Conservation (phyloP, 2,329 filamentous ascomycete species). For the Sclerotinia spermophila region DNA sequence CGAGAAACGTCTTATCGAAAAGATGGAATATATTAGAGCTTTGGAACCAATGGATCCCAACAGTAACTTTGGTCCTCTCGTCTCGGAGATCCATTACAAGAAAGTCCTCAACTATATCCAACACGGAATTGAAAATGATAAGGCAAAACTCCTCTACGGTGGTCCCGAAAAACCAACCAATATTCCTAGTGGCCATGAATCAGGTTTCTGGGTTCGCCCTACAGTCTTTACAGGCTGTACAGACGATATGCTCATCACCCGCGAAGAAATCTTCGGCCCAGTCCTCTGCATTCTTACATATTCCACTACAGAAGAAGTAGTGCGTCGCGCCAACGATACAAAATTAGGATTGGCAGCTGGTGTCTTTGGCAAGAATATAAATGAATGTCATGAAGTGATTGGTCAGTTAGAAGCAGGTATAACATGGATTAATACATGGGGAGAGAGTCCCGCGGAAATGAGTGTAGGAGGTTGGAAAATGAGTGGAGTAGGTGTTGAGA, state of each 20-base stretch:
- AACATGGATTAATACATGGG: conserved; percentile 92
- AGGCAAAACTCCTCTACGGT: conserved; percentile 70
- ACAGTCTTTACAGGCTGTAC: conserved; percentile 85
- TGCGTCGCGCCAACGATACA: conserved; percentile 72
- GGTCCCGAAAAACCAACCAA: conserved; percentile 54
- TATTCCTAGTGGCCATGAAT: conserved; percentile 38
- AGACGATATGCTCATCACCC: conserved; percentile 74
- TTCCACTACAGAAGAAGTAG: conserved; percentile 62
- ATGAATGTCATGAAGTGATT: conserved; percentile 68
- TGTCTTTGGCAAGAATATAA: conserved; percentile 74
- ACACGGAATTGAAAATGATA: conserved; percentile 69
- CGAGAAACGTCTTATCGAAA: conserved; percentile 64
- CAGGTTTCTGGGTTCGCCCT: conserved; percentile 80
- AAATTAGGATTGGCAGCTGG: conserved; percentile 77
- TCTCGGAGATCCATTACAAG: conserved; percentile 67
- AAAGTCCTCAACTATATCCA: conserved; percentile 77
- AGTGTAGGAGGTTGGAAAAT: conserved; percentile 89
- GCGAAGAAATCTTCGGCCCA: conserved; percentile 85
- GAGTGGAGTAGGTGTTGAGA: conserved; percentile 84
- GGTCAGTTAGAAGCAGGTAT: conserved; percentile 75
- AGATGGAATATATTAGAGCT: conserved; percentile 65
- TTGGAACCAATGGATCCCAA: conserved; percentile 67
- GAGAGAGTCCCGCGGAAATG: conserved; percentile 90
- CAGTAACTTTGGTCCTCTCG: conserved; percentile 83
- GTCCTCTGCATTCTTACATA: conserved; percentile 81